These are phyloP conservation scores for Fusarium sp. DNA, from an alignment of 2,329 filamentous ascomycete genomes.

Conservation along the genomic window DNA sequence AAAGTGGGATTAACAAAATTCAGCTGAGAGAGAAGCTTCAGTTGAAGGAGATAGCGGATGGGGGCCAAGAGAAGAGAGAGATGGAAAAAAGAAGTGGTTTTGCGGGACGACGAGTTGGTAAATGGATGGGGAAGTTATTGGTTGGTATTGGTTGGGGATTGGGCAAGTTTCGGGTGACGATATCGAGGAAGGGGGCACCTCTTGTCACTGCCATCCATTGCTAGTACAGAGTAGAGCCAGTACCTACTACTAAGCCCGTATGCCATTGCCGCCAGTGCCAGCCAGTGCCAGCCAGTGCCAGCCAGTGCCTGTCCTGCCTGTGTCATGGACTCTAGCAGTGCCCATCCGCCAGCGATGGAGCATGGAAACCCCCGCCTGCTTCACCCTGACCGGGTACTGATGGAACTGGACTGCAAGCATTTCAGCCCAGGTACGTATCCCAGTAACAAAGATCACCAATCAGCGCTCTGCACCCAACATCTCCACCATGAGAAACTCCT, in stretches of 20 bases:
- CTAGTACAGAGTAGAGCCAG: too few relatives aligned
- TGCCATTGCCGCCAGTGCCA: too few relatives aligned
- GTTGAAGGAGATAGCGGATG: conserved; percentile 36
- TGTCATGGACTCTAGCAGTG: too few relatives aligned
- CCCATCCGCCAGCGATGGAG: background rate
- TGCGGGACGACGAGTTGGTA: conserved; percentile 36
- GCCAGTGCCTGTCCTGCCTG: too few relatives aligned
- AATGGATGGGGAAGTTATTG: conserved; percentile 40
- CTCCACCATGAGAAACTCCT: conserved; percentile 1
- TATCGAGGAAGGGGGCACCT: conserved; percentile 14
- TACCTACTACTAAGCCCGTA: too few relatives aligned
- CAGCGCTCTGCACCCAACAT: background rate
- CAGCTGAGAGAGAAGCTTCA: conserved; percentile 35
- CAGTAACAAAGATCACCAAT: background rate
- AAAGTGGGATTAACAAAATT: conserved; percentile 40
- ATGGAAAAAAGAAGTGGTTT: conserved; percentile 49
- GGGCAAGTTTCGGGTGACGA: conserved; percentile 51
- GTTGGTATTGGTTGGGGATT: conserved; percentile 46
- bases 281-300: too few relatives aligned
- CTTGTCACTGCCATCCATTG: conserved; percentile 9
- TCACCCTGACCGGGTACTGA: background rate
- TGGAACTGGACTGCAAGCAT: background rate
- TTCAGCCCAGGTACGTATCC: conserved; percentile 22
- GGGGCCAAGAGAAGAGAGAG: conserved; percentile 43
- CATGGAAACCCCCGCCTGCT: conserved; percentile 1